Evolutionary conservation across 2,329 filamentous ascomycete genomes (phyloP).

Genomic region (Parastagonospora avenae): DNA sequence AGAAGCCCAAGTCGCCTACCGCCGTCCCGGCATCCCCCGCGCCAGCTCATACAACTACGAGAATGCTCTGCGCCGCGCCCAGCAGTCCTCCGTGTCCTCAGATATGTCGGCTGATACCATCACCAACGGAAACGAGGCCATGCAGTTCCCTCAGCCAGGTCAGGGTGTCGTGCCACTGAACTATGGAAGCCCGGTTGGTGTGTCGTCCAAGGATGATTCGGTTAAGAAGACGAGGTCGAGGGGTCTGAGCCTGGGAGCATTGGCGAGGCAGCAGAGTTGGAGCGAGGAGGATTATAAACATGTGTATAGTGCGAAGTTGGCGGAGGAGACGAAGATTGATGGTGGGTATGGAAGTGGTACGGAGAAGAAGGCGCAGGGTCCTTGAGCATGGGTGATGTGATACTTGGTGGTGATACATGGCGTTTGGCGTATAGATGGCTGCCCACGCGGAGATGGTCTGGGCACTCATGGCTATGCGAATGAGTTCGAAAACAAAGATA

Average conservation of each 20-base stretch:
- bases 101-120: slow-evolving; percentile 26
- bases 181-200: slow-evolving; percentile 26
- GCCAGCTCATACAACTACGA: slow-evolving; percentile 42
- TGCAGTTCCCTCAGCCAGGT: slow-evolving; percentile 33
- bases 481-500: no score
- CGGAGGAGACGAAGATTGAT: slow-evolving; percentile 26
- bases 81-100: slow-evolving; percentile 30
- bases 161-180: slow-evolving; percentile 42
- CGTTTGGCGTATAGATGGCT: no score
- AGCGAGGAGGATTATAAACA: slow-evolving; percentile 43
- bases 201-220: slow-evolving; percentile 23
- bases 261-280: slow-evolving; percentile 42
- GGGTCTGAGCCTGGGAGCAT: slow-evolving; percentile 35
- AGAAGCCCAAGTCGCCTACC: slow-evolving; percentile 39
- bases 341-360: slow-evolving; percentile 32
- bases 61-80: slow-evolving; percentile 27
- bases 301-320: slow-evolving; percentile 32
- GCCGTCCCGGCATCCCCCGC: slow-evolving; percentile 26
- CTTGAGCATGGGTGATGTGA: not conserved
- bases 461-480: no score
- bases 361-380: slow-evolving; percentile 10
- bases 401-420: not conserved
- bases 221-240: slow-evolving; percentile 36
- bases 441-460: no score
- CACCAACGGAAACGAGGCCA: slow-evolving; percentile 10